Evolutionary conservation across 805 yeast genomes (phyloP), one percentile per base, ranked within the genome.

Genomic region (Debaryomyces castellii): DNA sequence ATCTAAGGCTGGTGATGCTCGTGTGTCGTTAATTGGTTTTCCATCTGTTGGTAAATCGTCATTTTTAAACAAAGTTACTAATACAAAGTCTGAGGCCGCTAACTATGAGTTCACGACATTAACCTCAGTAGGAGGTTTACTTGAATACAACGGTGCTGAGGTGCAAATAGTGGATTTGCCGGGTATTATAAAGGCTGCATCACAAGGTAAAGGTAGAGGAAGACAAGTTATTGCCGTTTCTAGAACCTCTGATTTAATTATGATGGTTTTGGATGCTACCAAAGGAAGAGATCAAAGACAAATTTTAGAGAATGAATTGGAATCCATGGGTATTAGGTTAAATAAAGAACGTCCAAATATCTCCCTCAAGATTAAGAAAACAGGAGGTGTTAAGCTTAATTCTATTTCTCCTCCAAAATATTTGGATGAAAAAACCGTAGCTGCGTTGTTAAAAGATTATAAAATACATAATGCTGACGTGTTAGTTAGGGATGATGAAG

Each of bases 21-120:
- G 99, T 55, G 96, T 89, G 2, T 95, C 95, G 16, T 73, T 92
- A 44, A 91, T 94, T 66, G 99, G 99, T 24, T 92, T 91, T 64
- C 99, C 99, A 14, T 91, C 97, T 1, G 99, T 94, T 20, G 99
- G 99, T 63, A 92, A 92, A 59, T 91, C 97, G 1, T 89, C 96
- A 2, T 81, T 92, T 52, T 73, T 92, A 48, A 83, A 89, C 16
- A 89, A 89, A 58, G 88, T 94, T 45, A 92, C 99, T 17, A 87
- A 88, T 58, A 92, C 98, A 1, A 89, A 89, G 64, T 87, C 96
- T 1, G 98, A 90, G 64, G 87, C 96, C 43, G 99, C 98, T 5
- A 88, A 85, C 41, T 92, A 94, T 61, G 94, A 96, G 43, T 92
- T 92, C 76, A 92, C 99, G 6, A 92, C 99, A 0, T 77, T 92